A percentile compares a stretch with the other conserved stretches of the same genome.
Conservation (phyloP, 1,284 basidiomycete species). For the Ustilago loliicola region DNA sequence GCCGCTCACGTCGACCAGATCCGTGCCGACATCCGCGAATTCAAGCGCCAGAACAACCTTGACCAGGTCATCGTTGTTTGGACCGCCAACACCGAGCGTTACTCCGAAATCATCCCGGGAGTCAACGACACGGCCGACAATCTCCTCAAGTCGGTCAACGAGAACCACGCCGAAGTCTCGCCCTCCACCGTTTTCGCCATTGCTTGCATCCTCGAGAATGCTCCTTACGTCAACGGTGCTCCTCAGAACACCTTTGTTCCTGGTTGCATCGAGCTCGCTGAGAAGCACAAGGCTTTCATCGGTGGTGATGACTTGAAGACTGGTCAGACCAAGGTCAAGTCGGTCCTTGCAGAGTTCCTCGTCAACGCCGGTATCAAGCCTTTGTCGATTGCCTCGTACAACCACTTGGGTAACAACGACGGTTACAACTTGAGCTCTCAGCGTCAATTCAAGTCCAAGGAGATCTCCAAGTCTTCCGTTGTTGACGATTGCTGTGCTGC, state of each 20-base stretch:
- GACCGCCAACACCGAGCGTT: conserved; percentile 99
- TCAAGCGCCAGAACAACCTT: conserved; percentile 86
- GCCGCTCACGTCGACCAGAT: conserved; percentile 91
- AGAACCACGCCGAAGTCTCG: conserved; percentile 90
- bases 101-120: conserved; percentile 92
- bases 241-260: conserved; percentile 99
- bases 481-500: conserved; percentile 81
- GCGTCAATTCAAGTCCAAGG: conserved; percentile 97
- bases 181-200: conserved; percentile 96
- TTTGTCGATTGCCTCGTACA: conserved; percentile 95
- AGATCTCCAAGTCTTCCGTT: conserved; percentile 87
- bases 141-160: conserved; percentile 84
- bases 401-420: conserved; percentile 99
- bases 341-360: conserved; percentile 95
- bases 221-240: conserved; percentile 96
- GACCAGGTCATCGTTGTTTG: conserved; percentile 90
- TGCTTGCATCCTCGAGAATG: conserved; percentile 93
- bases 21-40: conserved; percentile 90
- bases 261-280: conserved; percentile 91
- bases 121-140: conserved; percentile 95
- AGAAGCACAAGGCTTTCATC: conserved; percentile 90
- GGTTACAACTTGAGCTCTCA: conserved; percentile 91
- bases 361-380: conserved; percentile 99
- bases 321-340: conserved; percentile 76
- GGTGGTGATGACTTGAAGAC: conserved; percentile 96